These are phyloP conservation scores for Lactifluus pinguis DNA, from an alignment of 768 basidiomycete genomes.

Conservation along the genomic window DNA sequence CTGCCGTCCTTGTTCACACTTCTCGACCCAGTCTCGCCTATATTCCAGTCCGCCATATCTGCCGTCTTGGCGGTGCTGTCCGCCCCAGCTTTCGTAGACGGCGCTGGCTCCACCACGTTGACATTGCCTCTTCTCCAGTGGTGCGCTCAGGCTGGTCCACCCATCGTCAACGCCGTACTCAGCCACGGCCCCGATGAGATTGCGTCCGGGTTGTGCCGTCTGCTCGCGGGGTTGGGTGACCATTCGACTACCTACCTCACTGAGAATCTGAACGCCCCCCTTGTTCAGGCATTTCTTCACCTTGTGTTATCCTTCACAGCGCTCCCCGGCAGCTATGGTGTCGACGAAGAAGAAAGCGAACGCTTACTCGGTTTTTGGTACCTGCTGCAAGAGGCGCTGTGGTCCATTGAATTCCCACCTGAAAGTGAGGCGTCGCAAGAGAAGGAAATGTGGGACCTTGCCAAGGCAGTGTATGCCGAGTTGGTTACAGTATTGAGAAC, in stretches of 20 bases:
- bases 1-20: conserved; percentile 54
- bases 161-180: conserved; percentile 29
- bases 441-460: conserved; percentile 40
- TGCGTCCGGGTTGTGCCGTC: conserved; percentile 68
- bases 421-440: conserved; percentile 28
- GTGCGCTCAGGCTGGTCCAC: conserved; percentile 48
- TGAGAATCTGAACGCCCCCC: conserved; percentile 48
- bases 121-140: conserved; percentile 85
- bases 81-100: conserved; percentile 62
- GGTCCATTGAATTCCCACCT: conserved; percentile 51
- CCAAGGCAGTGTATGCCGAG: conserved; percentile 72
- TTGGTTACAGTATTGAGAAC: conserved; percentile 59
- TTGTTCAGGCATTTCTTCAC: conserved; percentile 57
- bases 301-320: conserved; percentile 67
- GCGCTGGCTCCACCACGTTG: conserved; percentile 56
- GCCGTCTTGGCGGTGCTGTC: conserved; percentile 60
- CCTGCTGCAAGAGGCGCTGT: conserved; percentile 78
- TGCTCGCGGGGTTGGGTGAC: conserved; percentile 75
- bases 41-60: conserved; percentile 35
- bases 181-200: conserved; percentile 40
- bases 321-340: conserved; percentile 64
- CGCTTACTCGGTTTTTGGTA: conserved; percentile 87
- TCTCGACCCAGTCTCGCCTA: conserved; percentile 26
- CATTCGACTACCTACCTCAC: conserved; percentile 79
- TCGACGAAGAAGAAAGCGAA: conserved; percentile 84